Percentiles rank a stretch among this genome's conserved stretches.
Conservation (phyloP, 2,329 filamentous ascomycete genomes). For the Ascochyta clinopodiicola region DNA sequence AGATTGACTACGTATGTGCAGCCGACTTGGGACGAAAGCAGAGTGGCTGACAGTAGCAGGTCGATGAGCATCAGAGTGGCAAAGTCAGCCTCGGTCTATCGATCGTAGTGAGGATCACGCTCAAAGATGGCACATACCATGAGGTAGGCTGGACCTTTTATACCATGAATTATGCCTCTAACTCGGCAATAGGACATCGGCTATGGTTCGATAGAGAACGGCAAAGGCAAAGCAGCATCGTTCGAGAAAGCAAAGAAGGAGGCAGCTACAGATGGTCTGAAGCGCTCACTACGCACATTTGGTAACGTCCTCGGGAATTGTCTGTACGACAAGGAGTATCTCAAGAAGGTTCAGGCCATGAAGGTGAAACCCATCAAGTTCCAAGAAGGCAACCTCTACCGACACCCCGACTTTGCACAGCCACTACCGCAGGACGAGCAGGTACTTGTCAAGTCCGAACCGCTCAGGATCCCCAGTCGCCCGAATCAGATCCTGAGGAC, state of each 20-base stretch:
- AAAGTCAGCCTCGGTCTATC: conserved; percentile 86
- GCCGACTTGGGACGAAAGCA: not conserved
- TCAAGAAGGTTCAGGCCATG: conserved; percentile 87
- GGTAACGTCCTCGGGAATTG: conserved; percentile 98
- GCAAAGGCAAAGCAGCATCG: conserved; percentile 89
- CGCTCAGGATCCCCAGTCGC: conserved; percentile 31
- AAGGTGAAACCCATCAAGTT: conserved; percentile 81
- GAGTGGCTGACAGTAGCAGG: conserved; percentile 49
- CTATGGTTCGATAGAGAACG: conserved; percentile 96
- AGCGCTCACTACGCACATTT: conserved; percentile 87
- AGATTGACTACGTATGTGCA: conserved; percentile 82
- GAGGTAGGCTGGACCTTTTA: conserved; percentile 59
- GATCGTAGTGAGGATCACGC: conserved; percentile 86
- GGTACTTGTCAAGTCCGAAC: conserved; percentile 36
- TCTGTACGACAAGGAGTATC: conserved; percentile 95
- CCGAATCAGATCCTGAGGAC: conserved; percentile 34
- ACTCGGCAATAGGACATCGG: conserved; percentile 72
- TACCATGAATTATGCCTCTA: not conserved
- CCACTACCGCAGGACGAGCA: conserved; percentile 45
- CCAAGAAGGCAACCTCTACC: conserved; percentile 78
- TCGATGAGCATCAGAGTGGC: conserved; percentile 82
- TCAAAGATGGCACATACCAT: conserved; percentile 94
- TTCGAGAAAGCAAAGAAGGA: conserved; percentile 99
- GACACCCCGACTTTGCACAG: conserved; percentile 75
- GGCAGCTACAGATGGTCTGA: conserved; percentile 91